These are phyloP conservation scores for Umbelopsis isabellina DNA, from an alignment of 192 early-diverging fungal genomes.

Conservation along the genomic window DNA sequence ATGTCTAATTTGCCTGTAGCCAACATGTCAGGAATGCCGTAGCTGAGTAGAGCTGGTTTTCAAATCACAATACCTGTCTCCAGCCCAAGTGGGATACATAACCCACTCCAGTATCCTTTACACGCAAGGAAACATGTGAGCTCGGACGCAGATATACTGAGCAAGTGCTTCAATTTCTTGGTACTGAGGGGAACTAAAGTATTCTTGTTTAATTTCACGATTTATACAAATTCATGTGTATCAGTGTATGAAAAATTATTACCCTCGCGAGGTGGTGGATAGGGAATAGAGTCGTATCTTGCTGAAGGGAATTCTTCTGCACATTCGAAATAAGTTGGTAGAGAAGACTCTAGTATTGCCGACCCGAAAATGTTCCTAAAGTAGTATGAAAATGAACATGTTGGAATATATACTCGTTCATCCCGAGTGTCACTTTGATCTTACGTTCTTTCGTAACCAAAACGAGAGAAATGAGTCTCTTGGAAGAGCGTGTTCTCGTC, in stretches of 20 bases:
- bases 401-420: background rate
- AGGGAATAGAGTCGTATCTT: conserved; percentile 28
- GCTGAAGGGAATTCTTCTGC: conserved; percentile 40
- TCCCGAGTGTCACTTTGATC: background rate
- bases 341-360: conserved; percentile 24
- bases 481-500: conserved; percentile 33
- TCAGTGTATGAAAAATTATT: background rate
- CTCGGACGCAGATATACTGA: conserved; percentile 40
- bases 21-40: background rate
- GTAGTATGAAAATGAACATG: background rate
- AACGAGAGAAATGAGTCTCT: conserved; percentile 40
- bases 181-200: background rate
- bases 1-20: conserved; percentile 41
- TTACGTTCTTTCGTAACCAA: conserved; percentile 42
- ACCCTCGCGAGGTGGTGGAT: conserved; percentile 21
- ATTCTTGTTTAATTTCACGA: background rate
- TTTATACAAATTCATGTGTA: background rate
- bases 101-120: conserved; percentile 41
- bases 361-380: conserved; percentile 43
- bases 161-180: conserved; percentile 27
- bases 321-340: conserved; percentile 36
- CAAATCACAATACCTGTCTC: conserved; percentile 30
- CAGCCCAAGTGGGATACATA: conserved; percentile 32
- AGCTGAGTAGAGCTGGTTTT: background rate
- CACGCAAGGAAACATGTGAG: conserved; percentile 35